Conservation (phyloP, 441 rosid genomes). For the Pelargonium myrrhifolium region DNA sequence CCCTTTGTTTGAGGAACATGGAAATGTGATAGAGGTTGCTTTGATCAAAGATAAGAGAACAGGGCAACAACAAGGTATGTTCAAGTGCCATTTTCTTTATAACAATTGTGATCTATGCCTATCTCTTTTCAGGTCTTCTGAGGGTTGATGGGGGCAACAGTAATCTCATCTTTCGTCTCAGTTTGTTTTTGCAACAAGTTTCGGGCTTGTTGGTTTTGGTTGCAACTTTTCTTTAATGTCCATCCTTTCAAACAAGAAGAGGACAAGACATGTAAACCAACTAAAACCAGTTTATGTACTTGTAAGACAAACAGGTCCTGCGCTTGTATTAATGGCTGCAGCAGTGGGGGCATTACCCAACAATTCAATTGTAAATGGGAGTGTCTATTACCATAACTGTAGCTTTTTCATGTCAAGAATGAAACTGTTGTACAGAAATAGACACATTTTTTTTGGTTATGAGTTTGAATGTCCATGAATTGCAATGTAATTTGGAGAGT, state of each 20-base stretch:
- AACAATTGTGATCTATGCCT: constrained; percentile 37
- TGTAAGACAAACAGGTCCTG: constrained; percentile 42
- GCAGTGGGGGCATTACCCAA: constrained; percentile 42
- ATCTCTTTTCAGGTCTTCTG: constrained; percentile 74
- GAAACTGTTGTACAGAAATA: constrained; percentile 46
- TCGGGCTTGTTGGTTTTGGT: constrained; percentile 63
- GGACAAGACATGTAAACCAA: constrained; percentile 50
- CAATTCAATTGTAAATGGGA: constrained; percentile 35
- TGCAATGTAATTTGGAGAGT: constrained; percentile 28
- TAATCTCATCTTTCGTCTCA: constrained; percentile 74
- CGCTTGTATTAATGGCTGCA: constrained; percentile 46
- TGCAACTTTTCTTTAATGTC: constrained; percentile 38
- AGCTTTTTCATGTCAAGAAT: constrained; percentile 33
- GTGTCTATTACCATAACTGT: constrained; percentile 45
- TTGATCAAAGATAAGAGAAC: constrained; percentile 93
- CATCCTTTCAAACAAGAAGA: constrained; percentile 47
- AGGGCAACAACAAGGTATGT: constrained; percentile 95
- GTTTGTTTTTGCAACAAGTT: constrained; percentile 70
- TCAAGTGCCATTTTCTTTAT: constrained; percentile 30
- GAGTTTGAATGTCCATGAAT: constrained; percentile 35
- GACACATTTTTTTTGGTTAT: constrained; percentile 26
- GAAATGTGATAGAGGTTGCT: constrained; percentile 92
- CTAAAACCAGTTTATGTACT: constrained; percentile 42
- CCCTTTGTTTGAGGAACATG: constrained; percentile 79
- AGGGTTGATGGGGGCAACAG: constrained; percentile 92